Conservation (phyloP, 1,284 basidiomycete genomes). For the Peniophora sp. region DNA sequence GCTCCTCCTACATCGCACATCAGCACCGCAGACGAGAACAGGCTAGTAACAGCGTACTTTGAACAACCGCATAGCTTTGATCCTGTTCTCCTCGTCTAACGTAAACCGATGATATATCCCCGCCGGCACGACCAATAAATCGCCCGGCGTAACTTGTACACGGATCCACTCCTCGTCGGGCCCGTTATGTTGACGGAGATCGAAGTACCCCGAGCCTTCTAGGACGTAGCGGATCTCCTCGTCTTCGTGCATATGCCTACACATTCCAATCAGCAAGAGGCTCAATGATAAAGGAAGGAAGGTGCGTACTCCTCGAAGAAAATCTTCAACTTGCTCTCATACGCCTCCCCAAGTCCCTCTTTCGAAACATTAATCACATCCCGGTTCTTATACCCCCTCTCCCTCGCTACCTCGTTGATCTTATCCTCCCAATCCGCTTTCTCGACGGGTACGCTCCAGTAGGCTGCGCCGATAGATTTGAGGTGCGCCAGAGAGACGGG, state of each 20-base stretch:
- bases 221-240: slow-evolving; percentile 87
- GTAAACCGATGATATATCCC: slow-evolving; percentile 87
- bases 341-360: slow-evolving; percentile 67
- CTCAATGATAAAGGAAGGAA: neutral
- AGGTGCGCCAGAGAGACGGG: slow-evolving; percentile 45
- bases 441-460: slow-evolving; percentile 51
- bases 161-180: slow-evolving; percentile 65
- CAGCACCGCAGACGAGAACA: neutral
- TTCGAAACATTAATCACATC: slow-evolving; percentile 72
- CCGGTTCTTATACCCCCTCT: slow-evolving; percentile 71
- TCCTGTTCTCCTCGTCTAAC: slow-evolving; percentile 59
- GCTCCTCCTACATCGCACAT: slow-evolving; percentile 62
- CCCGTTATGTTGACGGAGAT: slow-evolving; percentile 56
- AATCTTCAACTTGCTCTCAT: slow-evolving; percentile 69
- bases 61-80: slow-evolving; percentile 75
- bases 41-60: slow-evolving; percentile 34
- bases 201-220: slow-evolving; percentile 79
- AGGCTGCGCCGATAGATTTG: slow-evolving; percentile 48
- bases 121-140: slow-evolving; percentile 67
- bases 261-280: neutral
- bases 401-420: slow-evolving; percentile 52
- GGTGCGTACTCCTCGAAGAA: slow-evolving; percentile 72
- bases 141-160: slow-evolving; percentile 58
- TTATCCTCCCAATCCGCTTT: slow-evolving; percentile 37
- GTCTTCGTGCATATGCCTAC: slow-evolving; percentile 83